Evolutionary conservation across 2,329 filamentous ascomycete genomes (phyloP).

Genomic region (Coniella vitis): DNA sequence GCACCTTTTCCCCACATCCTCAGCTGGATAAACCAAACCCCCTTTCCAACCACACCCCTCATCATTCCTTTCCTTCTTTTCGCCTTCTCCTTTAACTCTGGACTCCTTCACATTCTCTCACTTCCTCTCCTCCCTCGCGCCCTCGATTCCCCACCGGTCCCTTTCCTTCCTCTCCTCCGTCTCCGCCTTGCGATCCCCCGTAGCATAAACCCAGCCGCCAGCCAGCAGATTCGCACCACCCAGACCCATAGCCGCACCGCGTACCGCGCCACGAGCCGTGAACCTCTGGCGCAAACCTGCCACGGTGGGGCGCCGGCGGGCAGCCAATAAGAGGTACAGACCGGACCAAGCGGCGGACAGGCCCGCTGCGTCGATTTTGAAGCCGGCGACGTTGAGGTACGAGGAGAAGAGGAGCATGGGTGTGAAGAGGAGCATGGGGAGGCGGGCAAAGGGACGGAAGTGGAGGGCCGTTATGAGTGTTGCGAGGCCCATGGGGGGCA

Average conservation of each 20-base stretch:
- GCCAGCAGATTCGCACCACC: constrained; percentile 41
- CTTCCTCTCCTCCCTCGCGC: constrained; percentile 4
- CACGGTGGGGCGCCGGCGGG: constrained; percentile 37
- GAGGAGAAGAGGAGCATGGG: constrained; percentile 48
- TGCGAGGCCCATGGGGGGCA: constrained; percentile 49
- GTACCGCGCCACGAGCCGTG: constrained; percentile 42
- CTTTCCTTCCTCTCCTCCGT: constrained; percentile 39
- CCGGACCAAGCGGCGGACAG: constrained; percentile 50
- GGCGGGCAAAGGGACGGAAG: constrained; percentile 43
- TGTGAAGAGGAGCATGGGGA: constrained; percentile 41
- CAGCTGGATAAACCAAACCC: too few species aligned
- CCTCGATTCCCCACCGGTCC: constrained; percentile 43
- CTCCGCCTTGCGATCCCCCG: constrained; percentile 44
- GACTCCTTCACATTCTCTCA: not conserved
- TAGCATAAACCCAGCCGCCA: constrained; percentile 45
- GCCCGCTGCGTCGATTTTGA: constrained; percentile 49
- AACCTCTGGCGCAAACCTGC: constrained; percentile 28
- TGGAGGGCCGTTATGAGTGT: constrained; percentile 51
- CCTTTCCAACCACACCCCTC: not conserved
- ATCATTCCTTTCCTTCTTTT: not conserved
- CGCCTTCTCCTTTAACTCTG: not conserved
- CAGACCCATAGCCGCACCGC: constrained; percentile 43
- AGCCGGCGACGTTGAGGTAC: constrained; percentile 55
- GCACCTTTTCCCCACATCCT: too few species aligned
- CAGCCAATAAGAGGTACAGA: constrained; percentile 48